Conservation (phyloP, 2,329 filamentous ascomycete species). For the Aspergillus nomiae region DNA sequence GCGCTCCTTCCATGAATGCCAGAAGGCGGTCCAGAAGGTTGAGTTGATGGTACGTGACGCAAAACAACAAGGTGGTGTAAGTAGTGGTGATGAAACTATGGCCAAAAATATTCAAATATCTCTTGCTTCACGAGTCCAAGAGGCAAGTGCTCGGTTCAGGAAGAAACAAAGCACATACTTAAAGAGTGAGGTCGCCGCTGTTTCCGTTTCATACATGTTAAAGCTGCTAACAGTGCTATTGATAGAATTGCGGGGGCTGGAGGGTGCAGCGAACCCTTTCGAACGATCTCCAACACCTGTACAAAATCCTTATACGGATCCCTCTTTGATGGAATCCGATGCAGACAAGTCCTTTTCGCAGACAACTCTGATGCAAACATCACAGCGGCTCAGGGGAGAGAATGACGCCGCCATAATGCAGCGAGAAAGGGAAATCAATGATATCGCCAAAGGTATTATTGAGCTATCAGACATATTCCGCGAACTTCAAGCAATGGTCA, state of each 20-base stretch:
- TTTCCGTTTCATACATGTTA: neutral
- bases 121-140: slow-evolving; percentile 82
- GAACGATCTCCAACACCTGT: slow-evolving; percentile 53
- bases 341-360: slow-evolving; percentile 91
- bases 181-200: slow-evolving; percentile 66
- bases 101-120: slow-evolving; percentile 94
- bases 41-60: slow-evolving; percentile 84
- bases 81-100: slow-evolving; percentile 88
- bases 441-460: slow-evolving; percentile 97
- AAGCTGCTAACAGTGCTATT: slow-evolving; percentile 13
- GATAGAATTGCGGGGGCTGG: slow-evolving; percentile 72
- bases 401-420: slow-evolving; percentile 86
- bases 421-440: slow-evolving; percentile 93
- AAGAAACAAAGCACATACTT: slow-evolving; percentile 98
- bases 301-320: slow-evolving; percentile 73
- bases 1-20: slow-evolving; percentile 83
- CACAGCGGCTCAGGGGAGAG: slow-evolving; percentile 57
- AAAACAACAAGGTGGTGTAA: slow-evolving; percentile 69
- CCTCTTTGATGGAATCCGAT: slow-evolving; percentile 89
- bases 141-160: slow-evolving; percentile 86
- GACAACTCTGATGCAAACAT: slow-evolving; percentile 78
- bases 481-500: slow-evolving; percentile 93
- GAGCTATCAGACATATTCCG: slow-evolving; percentile 96
- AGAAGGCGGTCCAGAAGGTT: slow-evolving; percentile 82
- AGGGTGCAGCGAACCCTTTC: slow-evolving; percentile 59